Conservation (phyloP, 768 basidiomycete genomes). For the Xerocomellus chrysenteron region DNA sequence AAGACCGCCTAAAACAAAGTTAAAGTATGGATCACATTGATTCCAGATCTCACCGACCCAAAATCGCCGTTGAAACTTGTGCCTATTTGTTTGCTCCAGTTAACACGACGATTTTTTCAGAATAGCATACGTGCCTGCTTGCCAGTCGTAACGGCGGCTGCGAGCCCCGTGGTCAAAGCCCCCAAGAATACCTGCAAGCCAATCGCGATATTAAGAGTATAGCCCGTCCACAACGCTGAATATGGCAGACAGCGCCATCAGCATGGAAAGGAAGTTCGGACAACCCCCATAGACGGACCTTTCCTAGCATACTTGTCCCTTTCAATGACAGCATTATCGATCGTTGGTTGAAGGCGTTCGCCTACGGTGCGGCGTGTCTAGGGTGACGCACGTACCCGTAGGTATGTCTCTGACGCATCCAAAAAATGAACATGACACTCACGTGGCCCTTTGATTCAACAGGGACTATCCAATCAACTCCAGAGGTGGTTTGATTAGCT, state of each 20-base stretch:
- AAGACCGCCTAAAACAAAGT: constrained; percentile 49
- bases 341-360: constrained; percentile 55
- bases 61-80: constrained; percentile 38
- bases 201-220: constrained; percentile 50
- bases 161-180: constrained; percentile 63
- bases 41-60: constrained; percentile 31
- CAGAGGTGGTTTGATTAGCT: not conserved
- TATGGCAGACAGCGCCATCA: not conserved
- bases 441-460: constrained; percentile 20
- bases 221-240: constrained; percentile 33
- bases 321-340: constrained; percentile 46
- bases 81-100: constrained; percentile 20
- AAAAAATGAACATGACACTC: not conserved
- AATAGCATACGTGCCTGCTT: constrained; percentile 32
- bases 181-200: constrained; percentile 63
- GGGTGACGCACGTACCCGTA: not conserved
- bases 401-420: not conserved
- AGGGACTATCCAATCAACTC: constrained; percentile 30
- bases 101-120: not conserved
- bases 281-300: constrained; percentile 31
- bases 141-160: constrained; percentile 45
- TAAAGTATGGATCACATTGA: not conserved
- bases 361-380: constrained; percentile 40
- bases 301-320: constrained; percentile 46
- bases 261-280: not conserved